Base-by-base conservation (phyloP, 129 eudicot species). In the Chrysanthemum seticuspe region DNA sequence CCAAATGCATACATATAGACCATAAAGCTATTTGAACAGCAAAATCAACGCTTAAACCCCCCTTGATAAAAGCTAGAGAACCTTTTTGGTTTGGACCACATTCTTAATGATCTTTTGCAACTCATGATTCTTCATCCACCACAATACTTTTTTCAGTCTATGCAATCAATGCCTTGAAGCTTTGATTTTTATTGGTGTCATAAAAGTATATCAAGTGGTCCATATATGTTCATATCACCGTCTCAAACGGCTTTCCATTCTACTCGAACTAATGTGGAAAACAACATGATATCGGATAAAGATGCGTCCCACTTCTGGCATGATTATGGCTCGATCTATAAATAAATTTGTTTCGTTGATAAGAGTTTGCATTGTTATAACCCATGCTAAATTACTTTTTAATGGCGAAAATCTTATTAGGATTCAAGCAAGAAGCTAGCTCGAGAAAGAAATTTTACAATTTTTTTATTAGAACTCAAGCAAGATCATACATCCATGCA, bases 81-180 rank as follows among this genome's bases (percentile, higher is more conserved):
- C 59, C 64, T 34, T 70, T 78, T 70, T 62, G 61, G 15, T 64
- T 55, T 71, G 90, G 87, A 83, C 87, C 87, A 83, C 88, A 80
- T 76, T 12, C 72, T 23, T 73, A 45, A 65, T 56, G 59, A 58
- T 69, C 80, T 77, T 77, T 56, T 52, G 73, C 49, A 79, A 65
- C 78, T 55, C 75, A 70, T 73, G 74, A 76, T 78, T 71, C 74
- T 72, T 65, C 73, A 81, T 81, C 88, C 83, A 84, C 88, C 83
- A 80, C 45, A 63, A 53, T 76, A 63, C 76, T 68, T 80, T 40
- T 80, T 80, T 56, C 76, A 73, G 84, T 76, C 62, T 50, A 73
- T 60, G 74, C 65, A 55, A 84, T 84, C 76, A 80, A 77, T 80
- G 68, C 49, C 70, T 76, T 79, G 71, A 57, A 62, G 25, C 85